These are phyloP conservation scores for Trichoderma orchidacearum DNA, from an alignment of 495 filamentous ascomycete genomes.

Conservation along the genomic window DNA sequence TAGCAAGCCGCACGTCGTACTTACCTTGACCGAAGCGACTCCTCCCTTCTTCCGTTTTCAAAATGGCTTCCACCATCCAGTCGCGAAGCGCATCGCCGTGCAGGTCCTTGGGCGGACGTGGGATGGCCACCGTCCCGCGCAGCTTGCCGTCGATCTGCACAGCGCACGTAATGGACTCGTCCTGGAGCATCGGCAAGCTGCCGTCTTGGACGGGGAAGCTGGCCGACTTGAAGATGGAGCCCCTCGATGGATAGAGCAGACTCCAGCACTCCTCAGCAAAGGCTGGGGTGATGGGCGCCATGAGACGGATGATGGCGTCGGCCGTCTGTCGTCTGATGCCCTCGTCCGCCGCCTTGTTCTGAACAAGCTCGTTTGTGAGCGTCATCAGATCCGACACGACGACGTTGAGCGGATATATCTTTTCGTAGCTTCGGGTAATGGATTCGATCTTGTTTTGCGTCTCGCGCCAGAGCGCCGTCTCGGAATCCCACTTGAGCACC, in stretches of 20 bases:
- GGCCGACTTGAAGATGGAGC: conserved; percentile 31
- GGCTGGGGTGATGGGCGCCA: conserved; percentile 66
- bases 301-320: conserved; percentile 45
- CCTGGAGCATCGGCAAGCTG: conserved; percentile 22
- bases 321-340: conserved; percentile 19
- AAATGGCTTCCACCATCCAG: conserved; percentile 42
- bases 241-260: conserved; percentile 23
- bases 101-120: conserved; percentile 17
- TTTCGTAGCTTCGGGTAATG: conserved; percentile 53
- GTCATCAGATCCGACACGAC: conserved; percentile 68
- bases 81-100: conserved; percentile 23
- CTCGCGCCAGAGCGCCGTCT: conserved; percentile 44
- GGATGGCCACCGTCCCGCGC: conserved; percentile 48
- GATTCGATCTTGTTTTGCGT: conserved; percentile 52
- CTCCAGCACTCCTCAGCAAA: conserved; percentile 73
- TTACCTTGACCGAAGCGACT: conserved; percentile 27
- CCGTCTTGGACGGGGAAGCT: conserved; percentile 43
- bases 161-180: conserved; percentile 32
- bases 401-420: conserved; percentile 65
- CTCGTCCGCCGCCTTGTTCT: conserved; percentile 9
- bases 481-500: conserved; percentile 25
- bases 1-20: conserved; percentile 24
- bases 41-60: conserved; percentile 26
- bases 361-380: conserved; percentile 53
- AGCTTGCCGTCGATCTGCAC: conserved; percentile 70